Evolutionary conservation across 2,329 filamentous ascomycete species (phyloP).

Genomic region (Colletotrichum euphorbiae): DNA sequence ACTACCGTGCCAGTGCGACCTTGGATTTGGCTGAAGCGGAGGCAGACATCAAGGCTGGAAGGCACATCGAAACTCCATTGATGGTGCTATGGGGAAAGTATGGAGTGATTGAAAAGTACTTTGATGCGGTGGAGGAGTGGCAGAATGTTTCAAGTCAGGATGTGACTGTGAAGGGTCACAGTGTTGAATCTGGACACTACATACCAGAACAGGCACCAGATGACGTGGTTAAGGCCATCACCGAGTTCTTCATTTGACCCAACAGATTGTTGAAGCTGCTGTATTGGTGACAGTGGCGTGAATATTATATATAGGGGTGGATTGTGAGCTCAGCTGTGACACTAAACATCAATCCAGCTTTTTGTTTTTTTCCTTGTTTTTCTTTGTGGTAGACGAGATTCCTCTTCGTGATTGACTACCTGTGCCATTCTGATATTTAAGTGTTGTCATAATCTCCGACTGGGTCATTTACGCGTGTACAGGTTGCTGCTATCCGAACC

Average conservation of each 20-base stretch:
- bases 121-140: conserved; percentile 64
- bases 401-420: too few relatives aligned
- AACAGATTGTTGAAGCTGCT: too few relatives aligned
- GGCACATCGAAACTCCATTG: conserved; percentile 58
- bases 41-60: conserved; percentile 56
- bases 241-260: conserved; percentile 52
- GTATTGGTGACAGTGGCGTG: too few relatives aligned
- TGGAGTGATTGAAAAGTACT: conserved; percentile 61
- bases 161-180: conserved; percentile 53
- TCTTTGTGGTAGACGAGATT: too few relatives aligned
- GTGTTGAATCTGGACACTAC: conserved; percentile 61
- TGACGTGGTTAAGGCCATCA: conserved; percentile 55
- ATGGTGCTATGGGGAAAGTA: conserved; percentile 62
- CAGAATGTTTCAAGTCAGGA: conserved; percentile 53
- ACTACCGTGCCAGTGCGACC: conserved; percentile 65
- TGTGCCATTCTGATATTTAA: too few relatives aligned
- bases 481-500: too few relatives aligned
- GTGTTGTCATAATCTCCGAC: too few relatives aligned
- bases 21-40: conserved; percentile 64
- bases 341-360: too few relatives aligned
- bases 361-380: too few relatives aligned
- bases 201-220: conserved; percentile 64
- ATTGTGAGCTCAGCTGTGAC: too few relatives aligned
- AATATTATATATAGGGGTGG: too few relatives aligned
- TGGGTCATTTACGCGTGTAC: too few relatives aligned